These are phyloP conservation scores for Aspergillus unguis DNA, from an alignment of 2,329 filamentous ascomycete species.

Conservation along the genomic window DNA sequence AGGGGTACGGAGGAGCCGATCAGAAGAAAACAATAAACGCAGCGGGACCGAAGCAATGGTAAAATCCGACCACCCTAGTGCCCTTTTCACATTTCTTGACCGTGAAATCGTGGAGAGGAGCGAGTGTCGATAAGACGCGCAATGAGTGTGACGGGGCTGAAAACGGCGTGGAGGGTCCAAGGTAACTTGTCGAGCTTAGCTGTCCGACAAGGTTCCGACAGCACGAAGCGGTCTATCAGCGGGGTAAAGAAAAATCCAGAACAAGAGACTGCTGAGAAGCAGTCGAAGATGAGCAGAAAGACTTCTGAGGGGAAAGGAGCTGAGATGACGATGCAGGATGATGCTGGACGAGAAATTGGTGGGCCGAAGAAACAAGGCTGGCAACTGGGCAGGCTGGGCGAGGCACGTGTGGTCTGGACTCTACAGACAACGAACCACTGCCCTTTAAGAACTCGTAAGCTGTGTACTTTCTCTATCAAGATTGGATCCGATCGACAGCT, in stretches of 20 bases:
- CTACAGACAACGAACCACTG: neutral
- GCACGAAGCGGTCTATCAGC: neutral
- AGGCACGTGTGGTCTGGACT: slow-evolving; percentile 13
- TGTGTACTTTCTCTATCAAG: neutral
- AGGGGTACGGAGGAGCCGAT: slow-evolving; percentile 18
- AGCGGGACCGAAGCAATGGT: slow-evolving; percentile 4
- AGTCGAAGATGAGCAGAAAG: neutral
- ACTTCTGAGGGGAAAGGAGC: slow-evolving; percentile 5
- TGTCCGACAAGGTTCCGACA: neutral
- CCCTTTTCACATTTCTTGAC: slow-evolving; percentile 17
- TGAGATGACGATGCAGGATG: slow-evolving; percentile 9
- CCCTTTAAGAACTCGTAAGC: neutral
- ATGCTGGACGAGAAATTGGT: slow-evolving; percentile 8
- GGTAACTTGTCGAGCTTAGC: slow-evolving; percentile 1
- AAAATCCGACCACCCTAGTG: slow-evolving; percentile 1
- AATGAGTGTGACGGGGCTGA: neutral
- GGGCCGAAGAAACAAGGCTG: slow-evolving; percentile 8
- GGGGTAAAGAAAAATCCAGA: slow-evolving; percentile 3
- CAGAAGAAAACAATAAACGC: slow-evolving; percentile 10
- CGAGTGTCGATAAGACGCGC: slow-evolving; percentile 1
- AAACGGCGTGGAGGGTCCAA: slow-evolving; percentile 3
- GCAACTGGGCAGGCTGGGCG: slow-evolving; percentile 1
- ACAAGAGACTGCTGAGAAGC: neutral
- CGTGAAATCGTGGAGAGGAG: slow-evolving; percentile 4
- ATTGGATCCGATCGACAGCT: neutral